Evolutionary conservation across 805 yeast species (phyloP), one percentile per base, ranked within the genome.

Genomic region (Saturnispora bothae): DNA sequence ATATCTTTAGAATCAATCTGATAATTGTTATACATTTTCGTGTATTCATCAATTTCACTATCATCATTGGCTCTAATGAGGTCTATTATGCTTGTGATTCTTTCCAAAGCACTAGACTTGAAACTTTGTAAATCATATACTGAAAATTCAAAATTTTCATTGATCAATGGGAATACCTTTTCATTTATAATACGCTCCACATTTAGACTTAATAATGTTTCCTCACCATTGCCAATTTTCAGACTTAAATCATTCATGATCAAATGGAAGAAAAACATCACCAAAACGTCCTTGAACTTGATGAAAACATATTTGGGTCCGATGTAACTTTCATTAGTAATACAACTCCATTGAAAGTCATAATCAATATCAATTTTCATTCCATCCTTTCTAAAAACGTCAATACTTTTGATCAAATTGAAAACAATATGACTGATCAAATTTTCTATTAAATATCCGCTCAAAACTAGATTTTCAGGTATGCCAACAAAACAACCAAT

Each of bases 1-100:
- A 78, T 52, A 47, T 76, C 83, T 33, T 61, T 57, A n/a, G 66
- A 63, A 49, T 78, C 80, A 23, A 78, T 70, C 38, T 66, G 64
- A 50, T 78, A 77, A 3, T 44, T 46, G 10, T 44, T 42, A 20
- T 51, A 43, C 26, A 45, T 29, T 15, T 28, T 35, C 4, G 41
- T 41, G 14, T 42, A 44, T n/a, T 46, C 52, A 31, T 40, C 46
- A 3, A 25, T 34, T n/a, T n/a, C n/a, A n/a, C n/a, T n/a, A 37
- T 33, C 33, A 14, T 22, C 15, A 8, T 5, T 33, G 1, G 3
- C 14, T 5, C 20, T 27, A 15, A 17, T 13, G 9, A 12, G 5
- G 13, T 18, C 9, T 15, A 14, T 15, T n/a, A 26, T 17, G 10
- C 23, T 16, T 15, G 13, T 20, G 10, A 33, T 25, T 23, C 20